These are phyloP conservation scores for Talaromyces rugulosus DNA, from an alignment of 2,329 filamentous ascomycete species.

Conservation along the genomic window DNA sequence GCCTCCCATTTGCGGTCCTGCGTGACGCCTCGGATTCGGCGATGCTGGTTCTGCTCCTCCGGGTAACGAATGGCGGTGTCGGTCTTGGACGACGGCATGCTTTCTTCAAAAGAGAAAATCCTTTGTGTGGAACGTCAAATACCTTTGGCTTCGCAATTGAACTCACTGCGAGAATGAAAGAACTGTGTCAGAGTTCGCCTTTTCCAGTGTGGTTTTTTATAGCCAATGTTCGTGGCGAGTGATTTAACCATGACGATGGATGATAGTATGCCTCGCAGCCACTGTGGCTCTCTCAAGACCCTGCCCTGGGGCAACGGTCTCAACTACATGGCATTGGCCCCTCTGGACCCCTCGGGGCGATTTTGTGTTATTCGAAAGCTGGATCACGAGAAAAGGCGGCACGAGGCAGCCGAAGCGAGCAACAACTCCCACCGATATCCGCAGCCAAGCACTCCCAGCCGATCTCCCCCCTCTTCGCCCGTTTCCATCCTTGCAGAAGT, in stretches of 20 bases:
- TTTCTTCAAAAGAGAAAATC: slow-evolving; percentile 1
- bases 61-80: slow-evolving; percentile 22
- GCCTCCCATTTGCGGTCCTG: slow-evolving; percentile 21
- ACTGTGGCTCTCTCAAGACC: background rate
- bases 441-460: background rate
- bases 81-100: slow-evolving; percentile 27
- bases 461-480: background rate
- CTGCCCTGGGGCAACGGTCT: background rate
- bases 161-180: background rate
- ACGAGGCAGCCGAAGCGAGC: background rate
- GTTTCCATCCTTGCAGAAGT: background rate
- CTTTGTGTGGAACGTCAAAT: background rate
- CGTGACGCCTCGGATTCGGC: slow-evolving; percentile 19
- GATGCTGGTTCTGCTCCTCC: slow-evolving; percentile 18
- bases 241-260: slow-evolving; percentile 10
- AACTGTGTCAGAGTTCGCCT: background rate
- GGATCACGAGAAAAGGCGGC: background rate
- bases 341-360: background rate
- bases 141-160: background rate
- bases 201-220: background rate
- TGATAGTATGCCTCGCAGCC: background rate
- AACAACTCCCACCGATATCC: background rate
- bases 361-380: background rate
- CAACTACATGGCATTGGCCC: background rate
- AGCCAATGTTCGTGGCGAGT: slow-evolving; percentile 6